Evolutionary conservation across 2,329 filamentous ascomycete species (phyloP).

Genomic region (Rosellinia necatrix): DNA sequence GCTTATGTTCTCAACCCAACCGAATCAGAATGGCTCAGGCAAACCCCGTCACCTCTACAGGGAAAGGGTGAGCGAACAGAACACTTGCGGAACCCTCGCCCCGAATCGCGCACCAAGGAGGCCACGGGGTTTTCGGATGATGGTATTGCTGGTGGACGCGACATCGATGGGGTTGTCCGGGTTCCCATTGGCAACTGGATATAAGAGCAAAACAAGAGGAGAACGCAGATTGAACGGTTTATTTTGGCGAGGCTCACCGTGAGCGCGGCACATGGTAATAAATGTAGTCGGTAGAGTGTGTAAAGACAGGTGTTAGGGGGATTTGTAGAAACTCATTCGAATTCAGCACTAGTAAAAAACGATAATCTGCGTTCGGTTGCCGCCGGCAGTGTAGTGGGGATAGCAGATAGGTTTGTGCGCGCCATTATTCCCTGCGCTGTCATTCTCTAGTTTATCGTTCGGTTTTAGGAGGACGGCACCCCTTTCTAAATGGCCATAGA

Average conservation of each 20-base stretch:
- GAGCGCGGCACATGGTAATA: slow-evolving; percentile 4
- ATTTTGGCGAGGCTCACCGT: too few relatives aligned
- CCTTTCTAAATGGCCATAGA: too few relatives aligned
- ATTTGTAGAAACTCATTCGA: slow-evolving; percentile 7
- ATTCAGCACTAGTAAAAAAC: background rate
- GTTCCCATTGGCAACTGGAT: slow-evolving; percentile 35
- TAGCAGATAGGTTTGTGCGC: background rate
- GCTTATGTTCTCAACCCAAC: slow-evolving; percentile 30
- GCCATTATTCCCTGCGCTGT: too few relatives aligned
- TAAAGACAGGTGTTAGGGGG: too few relatives aligned
- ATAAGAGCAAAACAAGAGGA: slow-evolving; percentile 16
- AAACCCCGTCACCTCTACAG: slow-evolving; percentile 36
- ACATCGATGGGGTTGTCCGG: slow-evolving; percentile 5
- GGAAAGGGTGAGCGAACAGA: slow-evolving; percentile 18
- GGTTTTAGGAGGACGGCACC: too few relatives aligned
- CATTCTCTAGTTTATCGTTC: too few relatives aligned
- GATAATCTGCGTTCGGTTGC: background rate
- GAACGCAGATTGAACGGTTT: too few relatives aligned
- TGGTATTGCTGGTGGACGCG: background rate
- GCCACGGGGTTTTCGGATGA: background rate
- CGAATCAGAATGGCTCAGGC: slow-evolving; percentile 41
- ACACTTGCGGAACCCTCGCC: slow-evolving; percentile 32
- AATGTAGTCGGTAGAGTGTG: too few relatives aligned
- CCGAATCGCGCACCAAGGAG: slow-evolving; percentile 11
- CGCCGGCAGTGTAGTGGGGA: background rate